phyloP scores from a whole-genome alignment of 176 grass and related monocot genomes.

The Paspalum vaginatum region DNA sequence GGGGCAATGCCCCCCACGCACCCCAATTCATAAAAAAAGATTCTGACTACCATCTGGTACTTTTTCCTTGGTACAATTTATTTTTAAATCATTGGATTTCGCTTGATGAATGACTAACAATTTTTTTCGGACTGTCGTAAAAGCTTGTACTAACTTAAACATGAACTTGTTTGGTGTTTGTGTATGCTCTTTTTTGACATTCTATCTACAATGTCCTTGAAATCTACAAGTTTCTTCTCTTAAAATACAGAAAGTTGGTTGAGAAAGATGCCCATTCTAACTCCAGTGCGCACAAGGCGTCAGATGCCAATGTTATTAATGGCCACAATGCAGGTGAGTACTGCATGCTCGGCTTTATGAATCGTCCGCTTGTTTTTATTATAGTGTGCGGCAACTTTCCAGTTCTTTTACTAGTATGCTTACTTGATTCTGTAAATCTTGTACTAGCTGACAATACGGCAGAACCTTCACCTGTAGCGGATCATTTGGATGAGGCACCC shows the following conservation, averaged over 20 bases:
- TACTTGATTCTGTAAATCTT: slow-evolving; percentile 29
- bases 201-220: not conserved
- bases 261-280: not conserved
- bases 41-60: too few species aligned
- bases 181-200: not conserved
- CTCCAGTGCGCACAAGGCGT: not conserved
- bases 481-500: not conserved
- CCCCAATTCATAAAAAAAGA: too few species aligned
- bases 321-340: slow-evolving; percentile 2
- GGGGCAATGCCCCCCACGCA: too few species aligned
- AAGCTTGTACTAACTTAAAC: not conserved
- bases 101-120: too few species aligned
- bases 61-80: too few species aligned
- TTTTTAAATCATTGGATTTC: too few species aligned
- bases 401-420: not conserved
- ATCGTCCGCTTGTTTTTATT: not conserved
- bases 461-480: not conserved
- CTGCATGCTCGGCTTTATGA: not conserved
- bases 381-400: not conserved
- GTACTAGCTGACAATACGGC: not conserved
- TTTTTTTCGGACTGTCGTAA: too few species aligned
- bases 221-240: too few species aligned
- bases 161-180: too few species aligned
- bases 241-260: not conserved
- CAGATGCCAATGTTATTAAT: not conserved